A percentile compares a stretch with the other conserved stretches of the same genome.
These are phyloP conservation scores for Achlya hypogyna DNA, from an alignment of 352 stramenopile genomes.

Conservation along the genomic window DNA sequence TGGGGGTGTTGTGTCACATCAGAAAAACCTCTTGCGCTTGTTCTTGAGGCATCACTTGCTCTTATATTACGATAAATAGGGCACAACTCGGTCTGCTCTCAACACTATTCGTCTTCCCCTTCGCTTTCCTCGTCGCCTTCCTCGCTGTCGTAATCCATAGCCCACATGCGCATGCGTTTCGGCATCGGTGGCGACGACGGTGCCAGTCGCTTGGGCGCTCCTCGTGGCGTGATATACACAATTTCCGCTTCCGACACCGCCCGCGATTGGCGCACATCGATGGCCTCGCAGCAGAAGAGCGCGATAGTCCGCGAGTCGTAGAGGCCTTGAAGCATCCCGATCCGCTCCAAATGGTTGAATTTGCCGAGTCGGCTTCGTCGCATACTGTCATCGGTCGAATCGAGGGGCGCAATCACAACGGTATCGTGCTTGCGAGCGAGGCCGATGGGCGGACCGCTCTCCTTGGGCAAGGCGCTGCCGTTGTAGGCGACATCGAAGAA, in stretches of 20 bases:
- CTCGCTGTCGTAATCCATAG: not conserved
- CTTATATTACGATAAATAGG: not conserved
- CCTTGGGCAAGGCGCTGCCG: not conserved
- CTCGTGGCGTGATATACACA: not conserved
- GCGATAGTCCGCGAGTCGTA: slow-evolving; percentile 1
- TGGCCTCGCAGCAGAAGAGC: slow-evolving; percentile 10
- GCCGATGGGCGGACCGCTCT: slow-evolving; percentile 9
- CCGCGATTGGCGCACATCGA: not conserved
- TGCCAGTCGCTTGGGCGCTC: not conserved
- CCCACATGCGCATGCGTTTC: not conserved
- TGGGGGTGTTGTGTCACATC: too few species aligned
- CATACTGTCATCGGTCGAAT: not conserved
- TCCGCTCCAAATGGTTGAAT: slow-evolving; percentile 14
- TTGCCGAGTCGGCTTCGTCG: not conserved
- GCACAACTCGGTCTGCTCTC: not conserved
- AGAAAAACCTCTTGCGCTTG: too few species aligned
- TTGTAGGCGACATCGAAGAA: slow-evolving; percentile 2
- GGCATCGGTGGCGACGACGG: not conserved
- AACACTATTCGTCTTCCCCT: not conserved
- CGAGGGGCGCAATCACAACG: not conserved
- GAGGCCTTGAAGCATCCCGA: not conserved
- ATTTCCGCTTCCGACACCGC: not conserved
- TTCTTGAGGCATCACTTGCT: too few species aligned
- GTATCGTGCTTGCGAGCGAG: not conserved
- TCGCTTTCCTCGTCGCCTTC: not conserved